Evolutionary conservation across 768 basidiomycete genomes (phyloP).

Genomic region (Nidula microcarpa): DNA sequence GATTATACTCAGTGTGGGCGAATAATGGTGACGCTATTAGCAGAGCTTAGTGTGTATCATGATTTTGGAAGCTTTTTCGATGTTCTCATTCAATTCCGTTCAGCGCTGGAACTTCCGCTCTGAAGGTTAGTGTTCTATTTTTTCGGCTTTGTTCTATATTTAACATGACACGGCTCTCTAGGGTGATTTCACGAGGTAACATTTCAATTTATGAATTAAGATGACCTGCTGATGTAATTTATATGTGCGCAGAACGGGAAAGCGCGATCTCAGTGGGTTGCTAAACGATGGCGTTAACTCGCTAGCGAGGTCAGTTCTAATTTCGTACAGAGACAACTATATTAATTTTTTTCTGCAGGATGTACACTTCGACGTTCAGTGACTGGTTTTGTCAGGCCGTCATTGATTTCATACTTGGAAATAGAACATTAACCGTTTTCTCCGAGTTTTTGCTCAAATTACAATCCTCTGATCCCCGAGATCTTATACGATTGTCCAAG

Average conservation of each 20-base stretch:
- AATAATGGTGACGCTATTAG: constrained; percentile 97
- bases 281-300: constrained; percentile 97
- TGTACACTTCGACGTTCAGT: constrained; percentile 86
- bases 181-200: constrained; percentile 88
- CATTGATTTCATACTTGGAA: constrained; percentile 88
- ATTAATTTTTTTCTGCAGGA: constrained; percentile 33
- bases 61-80: not conserved
- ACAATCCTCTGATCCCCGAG: constrained; percentile 88
- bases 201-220: not conserved
- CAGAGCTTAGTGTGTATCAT: constrained; percentile 67
- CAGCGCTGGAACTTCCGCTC: constrained; percentile 92
- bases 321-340: not conserved
- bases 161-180: constrained; percentile 17
- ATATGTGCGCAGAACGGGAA: constrained; percentile 70
- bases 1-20: constrained; percentile 72
- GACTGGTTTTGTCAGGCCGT: constrained; percentile 99
- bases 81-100: constrained; percentile 3
- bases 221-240: too few relatives aligned
- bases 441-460: constrained; percentile 90
- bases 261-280: constrained; percentile 87
- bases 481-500: constrained; percentile 83
- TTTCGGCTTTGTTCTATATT: not conserved
- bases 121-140: constrained; percentile 61
- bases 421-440: constrained; percentile 84
- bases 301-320: constrained; percentile 56